Base-by-base conservation (phyloP, 2,329 filamentous ascomycete genomes). In the Ceratocystis ficicola region DNA sequence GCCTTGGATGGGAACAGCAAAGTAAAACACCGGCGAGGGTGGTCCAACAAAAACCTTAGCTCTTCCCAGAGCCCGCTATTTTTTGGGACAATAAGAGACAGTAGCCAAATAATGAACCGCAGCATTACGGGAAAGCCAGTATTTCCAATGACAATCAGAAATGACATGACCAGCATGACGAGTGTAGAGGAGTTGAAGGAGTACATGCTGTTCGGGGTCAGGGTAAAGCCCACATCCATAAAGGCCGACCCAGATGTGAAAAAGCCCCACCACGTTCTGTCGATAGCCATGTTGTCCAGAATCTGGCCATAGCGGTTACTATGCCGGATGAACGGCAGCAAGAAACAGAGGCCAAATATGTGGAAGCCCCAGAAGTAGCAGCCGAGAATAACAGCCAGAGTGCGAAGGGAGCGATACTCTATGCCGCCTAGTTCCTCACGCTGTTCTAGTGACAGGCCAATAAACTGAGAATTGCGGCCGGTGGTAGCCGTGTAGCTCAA, bases 61-160 rank as follows among this genome's bases (percentile, higher is more conserved):
- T 96, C 93, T 74, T 99, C 93, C 85, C 89, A 96, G 0, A 95
- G 74, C 1, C 87, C 86, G 30, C 85, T 89, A 5, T 75, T 81
- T 30, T 76, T 76, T 2, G 88, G 86, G 0, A 86, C 82, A 61
- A 88, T 69, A 65, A 86, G 84, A 12, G 89, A 90, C 44, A 83
- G 73, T 0, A 87, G 71, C 93, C 94, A 99, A 68, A 99, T 97
- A 69, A 94, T 84, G 72, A 96, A 89, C 6, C 94, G 88, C 28
- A 97, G 82, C 87, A 96, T 92, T 72, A 94, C 89, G 0, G 93
- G 94, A 71, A 97, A 97, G 0, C 88, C 94, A 0, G 93, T 97
- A 72, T 97, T 97, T 66, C 93, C 93, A 68, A 96, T 90, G 68
- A 97, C 85, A 72, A 97, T 94, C 52, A 97, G 81, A 70, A 95